phyloP scores from a whole-genome alignment of 805 yeast genomes.

The Kodamaea restingae region DNA sequence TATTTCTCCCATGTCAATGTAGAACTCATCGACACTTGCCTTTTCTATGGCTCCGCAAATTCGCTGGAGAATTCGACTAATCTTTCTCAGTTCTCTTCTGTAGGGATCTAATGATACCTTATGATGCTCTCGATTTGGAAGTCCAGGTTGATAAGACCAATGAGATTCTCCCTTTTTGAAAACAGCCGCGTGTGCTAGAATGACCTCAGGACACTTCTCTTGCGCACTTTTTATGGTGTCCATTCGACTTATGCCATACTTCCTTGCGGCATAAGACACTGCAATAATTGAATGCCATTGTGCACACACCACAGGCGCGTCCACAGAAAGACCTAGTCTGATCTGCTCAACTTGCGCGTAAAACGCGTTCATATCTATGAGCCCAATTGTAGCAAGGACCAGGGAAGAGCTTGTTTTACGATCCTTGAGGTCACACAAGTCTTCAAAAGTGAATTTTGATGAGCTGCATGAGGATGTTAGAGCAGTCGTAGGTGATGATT shows the following conservation, averaged over 20 bases:
- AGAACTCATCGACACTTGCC: constrained; percentile 95
- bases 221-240: constrained; percentile 65
- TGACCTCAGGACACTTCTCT: constrained; percentile 69
- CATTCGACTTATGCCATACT: constrained; percentile 76
- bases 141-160: constrained; percentile 68
- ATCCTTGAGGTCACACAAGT: constrained; percentile 47
- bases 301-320: constrained; percentile 87
- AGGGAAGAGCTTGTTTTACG: constrained; percentile 49
- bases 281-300: constrained; percentile 93
- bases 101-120: constrained; percentile 92
- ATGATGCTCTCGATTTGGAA: constrained; percentile 58
- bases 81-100: constrained; percentile 78
- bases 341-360: constrained; percentile 92
- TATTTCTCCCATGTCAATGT: constrained; percentile 73
- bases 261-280: constrained; percentile 84
- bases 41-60: constrained; percentile 75
- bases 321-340: constrained; percentile 56
- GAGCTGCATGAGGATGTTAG: background rate
- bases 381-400: constrained; percentile 75
- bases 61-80: constrained; percentile 58
- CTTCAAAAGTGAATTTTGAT: constrained; percentile 40
- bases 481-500: background rate
- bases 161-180: constrained; percentile 79
- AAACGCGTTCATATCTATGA: constrained; percentile 90
- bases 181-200: constrained; percentile 90